A percentile compares a stretch with the other conserved stretches of the same genome.
These are phyloP conservation scores for Talaromyces marneffei DNA, from an alignment of 2,329 filamentous ascomycete genomes.

Conservation along the genomic window DNA sequence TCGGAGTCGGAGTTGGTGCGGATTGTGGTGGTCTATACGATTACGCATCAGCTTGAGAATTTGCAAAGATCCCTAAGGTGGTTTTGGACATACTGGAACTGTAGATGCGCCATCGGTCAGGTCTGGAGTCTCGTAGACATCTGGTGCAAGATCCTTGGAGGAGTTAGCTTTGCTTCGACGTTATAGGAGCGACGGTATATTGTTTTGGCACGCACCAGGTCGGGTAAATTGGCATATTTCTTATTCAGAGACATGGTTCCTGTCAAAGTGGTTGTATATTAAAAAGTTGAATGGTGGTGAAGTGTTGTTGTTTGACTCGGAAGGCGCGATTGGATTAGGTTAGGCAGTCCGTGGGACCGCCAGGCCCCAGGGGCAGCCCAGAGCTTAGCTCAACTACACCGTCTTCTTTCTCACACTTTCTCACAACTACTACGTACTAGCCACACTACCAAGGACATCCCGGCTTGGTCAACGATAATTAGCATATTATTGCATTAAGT, in stretches of 20 bases:
- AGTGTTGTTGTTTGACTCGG: neutral
- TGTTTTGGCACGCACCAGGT: constrained; percentile 54
- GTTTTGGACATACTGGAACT: constrained; percentile 56
- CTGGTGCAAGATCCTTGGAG: constrained; percentile 75
- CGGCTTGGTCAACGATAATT: neutral
- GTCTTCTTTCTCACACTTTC: neutral
- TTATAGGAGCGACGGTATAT: neutral
- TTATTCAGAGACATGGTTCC: constrained; percentile 67
- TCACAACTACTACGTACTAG: neutral
- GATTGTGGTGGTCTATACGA: constrained; percentile 49
- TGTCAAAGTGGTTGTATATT: neutral
- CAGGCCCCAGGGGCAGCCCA: neutral
- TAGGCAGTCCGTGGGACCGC: neutral
- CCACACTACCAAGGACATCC: neutral
- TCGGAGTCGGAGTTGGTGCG: constrained; percentile 53
- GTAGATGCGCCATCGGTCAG: constrained; percentile 86
- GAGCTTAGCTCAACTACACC: neutral
- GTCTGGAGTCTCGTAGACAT: constrained; percentile 95
- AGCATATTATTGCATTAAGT: neutral
- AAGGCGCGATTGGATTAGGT: neutral
- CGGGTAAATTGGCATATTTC: constrained; percentile 76
- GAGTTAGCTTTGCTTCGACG: neutral
- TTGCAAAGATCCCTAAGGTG: no score
- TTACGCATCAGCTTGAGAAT: constrained; percentile 29
- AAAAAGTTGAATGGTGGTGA: neutral